These are phyloP conservation scores for Hortiboletus campestris DNA, from an alignment of 768 basidiomycete genomes.

Conservation along the genomic window DNA sequence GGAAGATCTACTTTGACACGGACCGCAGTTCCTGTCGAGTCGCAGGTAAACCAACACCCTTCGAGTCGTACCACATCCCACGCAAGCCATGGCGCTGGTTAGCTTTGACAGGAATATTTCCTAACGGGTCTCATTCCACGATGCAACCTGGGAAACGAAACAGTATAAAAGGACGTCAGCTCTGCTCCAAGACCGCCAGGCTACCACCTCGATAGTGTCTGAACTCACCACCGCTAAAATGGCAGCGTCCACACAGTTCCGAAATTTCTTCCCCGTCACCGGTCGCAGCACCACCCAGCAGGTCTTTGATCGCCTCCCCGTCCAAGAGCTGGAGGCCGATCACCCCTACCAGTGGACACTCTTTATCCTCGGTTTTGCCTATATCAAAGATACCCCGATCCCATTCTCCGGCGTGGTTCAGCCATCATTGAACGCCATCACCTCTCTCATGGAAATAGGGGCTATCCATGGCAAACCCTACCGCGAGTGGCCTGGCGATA, in stretches of 20 bases:
- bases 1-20: not conserved
- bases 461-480: conserved; percentile 27
- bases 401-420: conserved; percentile 14
- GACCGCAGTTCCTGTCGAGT: not conserved
- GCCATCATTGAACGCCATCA: conserved; percentile 2
- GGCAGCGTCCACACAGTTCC: not conserved
- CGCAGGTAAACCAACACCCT: not conserved
- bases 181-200: not conserved
- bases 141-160: not conserved
- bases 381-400: conserved; percentile 12
- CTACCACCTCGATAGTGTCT: not conserved
- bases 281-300: conserved; percentile 17
- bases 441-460: conserved; percentile 24
- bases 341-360: conserved; percentile 29
- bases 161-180: conserved; percentile 4
- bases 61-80: not conserved
- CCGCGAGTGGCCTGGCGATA: conserved; percentile 24
- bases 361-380: conserved; percentile 23
- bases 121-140: not conserved
- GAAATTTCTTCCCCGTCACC: conserved; percentile 19
- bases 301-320: conserved; percentile 21
- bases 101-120: not conserved
- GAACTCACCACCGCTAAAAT: not conserved
- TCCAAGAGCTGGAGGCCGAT: conserved; percentile 18
- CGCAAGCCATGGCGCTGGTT: not conserved